Evolutionary conservation across 1,284 basidiomycete genomes (phyloP), one percentile per base, ranked within the genome.

Genomic region (Tilletia horrida): DNA sequence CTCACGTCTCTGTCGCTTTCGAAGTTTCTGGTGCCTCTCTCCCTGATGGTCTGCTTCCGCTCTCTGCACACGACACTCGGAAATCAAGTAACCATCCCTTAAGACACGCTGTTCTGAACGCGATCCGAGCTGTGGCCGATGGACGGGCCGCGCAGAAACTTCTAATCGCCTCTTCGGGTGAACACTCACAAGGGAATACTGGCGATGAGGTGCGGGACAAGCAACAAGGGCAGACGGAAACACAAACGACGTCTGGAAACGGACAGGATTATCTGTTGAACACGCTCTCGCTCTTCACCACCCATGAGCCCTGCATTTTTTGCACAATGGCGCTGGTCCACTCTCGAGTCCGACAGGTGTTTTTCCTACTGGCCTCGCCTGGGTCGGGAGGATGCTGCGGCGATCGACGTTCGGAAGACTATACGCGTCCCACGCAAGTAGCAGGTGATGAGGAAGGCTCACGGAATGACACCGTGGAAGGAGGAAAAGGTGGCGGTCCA

Each of bases 311-410:
- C 9, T 81, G 80, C 66, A 67, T 76, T 2, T 77, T 75, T 63
- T 81, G 80, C 71, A 69, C 69, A 27, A 81, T 81, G 80, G 76
- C 79, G 0, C 72, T 81, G 1, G 66, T 81, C 18, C 80, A 81
- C 61, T 77, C 75, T 1, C 71, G 80, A 2, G 80, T 81, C 0
- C 48, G 65, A 25, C 66, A 71, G 8, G 68, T 81, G 0, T 77
- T 66, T 67, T 81, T 81, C 52, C 67, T 81, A 21, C 68, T 71
- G 18, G 73, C 76, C 6, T 67, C 71, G 0, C 76, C 78, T 6
- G 71, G 74, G 1, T 25, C 76, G 0, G 80, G 80, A 7, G 80
- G 67, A 0, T 81, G 77, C 52, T 78, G 78, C 63, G 79, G 80
- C 23, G 16, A 59, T 29, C 55, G 55, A 18, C 27, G 7, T 31